phyloP scores from a whole-genome alignment of 2,329 filamentous ascomycete species.

The Xylariaceae sp. region DNA sequence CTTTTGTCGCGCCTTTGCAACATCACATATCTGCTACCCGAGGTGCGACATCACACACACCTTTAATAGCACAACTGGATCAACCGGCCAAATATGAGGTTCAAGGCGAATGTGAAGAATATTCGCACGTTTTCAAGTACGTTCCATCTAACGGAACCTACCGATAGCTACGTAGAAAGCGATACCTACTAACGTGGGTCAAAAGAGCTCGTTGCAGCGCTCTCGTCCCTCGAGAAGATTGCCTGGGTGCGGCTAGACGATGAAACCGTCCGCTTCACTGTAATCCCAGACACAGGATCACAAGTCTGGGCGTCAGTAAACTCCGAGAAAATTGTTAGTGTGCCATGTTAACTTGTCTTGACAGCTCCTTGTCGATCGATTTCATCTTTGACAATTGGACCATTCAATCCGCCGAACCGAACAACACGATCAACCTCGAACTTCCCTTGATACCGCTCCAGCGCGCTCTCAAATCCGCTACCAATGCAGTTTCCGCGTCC shows the following conservation, averaged over 20 bases:
- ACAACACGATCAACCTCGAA: conserved; percentile 96
- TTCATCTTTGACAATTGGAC: conserved; percentile 87
- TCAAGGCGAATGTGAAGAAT: conserved; percentile 70
- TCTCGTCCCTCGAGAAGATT: conserved; percentile 76
- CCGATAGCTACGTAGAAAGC: neutral
- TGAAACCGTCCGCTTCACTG: conserved; percentile 88
- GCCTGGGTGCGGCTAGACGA: conserved; percentile 91
- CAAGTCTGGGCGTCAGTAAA: conserved; percentile 89
- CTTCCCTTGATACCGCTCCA: conserved; percentile 87
- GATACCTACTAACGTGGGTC: conserved; percentile 27
- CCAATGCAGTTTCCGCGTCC: conserved; percentile 79
- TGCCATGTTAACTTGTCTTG: no score
- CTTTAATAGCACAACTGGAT: no score
- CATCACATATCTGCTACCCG: no score
- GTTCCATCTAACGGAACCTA: conserved; percentile 22
- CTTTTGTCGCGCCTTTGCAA: neutral
- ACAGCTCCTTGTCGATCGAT: conserved; percentile 69
- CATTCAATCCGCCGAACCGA: conserved; percentile 80
- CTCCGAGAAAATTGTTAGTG: no score
- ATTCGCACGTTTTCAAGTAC: conserved; percentile 71
- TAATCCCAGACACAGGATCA: conserved; percentile 91
- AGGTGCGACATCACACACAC: no score
- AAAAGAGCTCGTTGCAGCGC: conserved; percentile 68
- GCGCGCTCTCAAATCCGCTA: conserved; percentile 88
- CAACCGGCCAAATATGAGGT: conserved; percentile 64